A percentile compares a stretch with the other conserved stretches of the same genome.
Conservation (phyloP, 169 alveolate species). For the Plasmodium fragile region DNA sequence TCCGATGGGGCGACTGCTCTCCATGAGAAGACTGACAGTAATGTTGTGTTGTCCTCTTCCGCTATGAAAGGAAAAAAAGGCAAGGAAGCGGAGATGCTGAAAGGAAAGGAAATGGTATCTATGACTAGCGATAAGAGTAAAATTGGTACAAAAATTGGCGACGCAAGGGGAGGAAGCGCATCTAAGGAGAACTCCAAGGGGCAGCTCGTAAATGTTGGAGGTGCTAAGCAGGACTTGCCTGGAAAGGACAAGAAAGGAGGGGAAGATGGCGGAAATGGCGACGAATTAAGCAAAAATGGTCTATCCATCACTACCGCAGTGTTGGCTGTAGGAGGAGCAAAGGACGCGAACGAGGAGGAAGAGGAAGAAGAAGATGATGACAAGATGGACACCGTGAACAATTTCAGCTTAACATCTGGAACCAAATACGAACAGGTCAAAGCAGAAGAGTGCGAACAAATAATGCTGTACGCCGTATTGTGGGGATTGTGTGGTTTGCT, state of each 20-base stretch:
- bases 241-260: background rate
- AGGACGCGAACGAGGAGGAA: background rate
- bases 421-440: conserved; percentile 58
- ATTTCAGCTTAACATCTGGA: background rate
- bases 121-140: conserved; percentile 17
- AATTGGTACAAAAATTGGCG: background rate
- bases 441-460: conserved; percentile 74
- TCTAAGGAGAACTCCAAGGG: conserved; percentile 7
- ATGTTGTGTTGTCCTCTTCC: background rate
- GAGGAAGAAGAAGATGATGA: conserved; percentile 35
- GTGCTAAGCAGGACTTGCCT: conserved; percentile 4
- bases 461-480: conserved; percentile 58
- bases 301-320: background rate
- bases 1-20: no score
- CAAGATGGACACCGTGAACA: conserved; percentile 23
- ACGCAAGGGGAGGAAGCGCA: background rate
- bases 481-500: conserved; percentile 76
- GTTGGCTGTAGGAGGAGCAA: background rate
- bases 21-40: background rate
- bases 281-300: background rate
- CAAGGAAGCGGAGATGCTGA: conserved; percentile 6
- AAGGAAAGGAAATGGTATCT: conserved; percentile 8
- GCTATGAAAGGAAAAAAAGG: conserved; percentile 6
- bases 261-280: conserved; percentile 13
- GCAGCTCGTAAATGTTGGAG: background rate